Conservation (phyloP, 1,284 basidiomycete species). For the Fomes fomentarius region DNA sequence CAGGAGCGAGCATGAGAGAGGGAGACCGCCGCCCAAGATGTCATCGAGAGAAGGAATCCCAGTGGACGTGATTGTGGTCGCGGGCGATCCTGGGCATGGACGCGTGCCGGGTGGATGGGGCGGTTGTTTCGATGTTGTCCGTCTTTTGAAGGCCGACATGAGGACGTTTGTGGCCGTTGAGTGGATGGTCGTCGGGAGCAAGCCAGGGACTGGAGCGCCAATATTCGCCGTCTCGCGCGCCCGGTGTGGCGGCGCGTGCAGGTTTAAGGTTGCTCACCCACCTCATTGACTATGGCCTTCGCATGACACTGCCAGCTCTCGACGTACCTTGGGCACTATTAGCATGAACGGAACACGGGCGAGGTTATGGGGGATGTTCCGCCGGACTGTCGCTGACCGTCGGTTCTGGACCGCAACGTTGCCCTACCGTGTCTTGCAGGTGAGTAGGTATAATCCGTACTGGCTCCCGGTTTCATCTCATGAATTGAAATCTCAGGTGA, state of each 20-base stretch:
- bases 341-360: not conserved
- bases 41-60: slow-evolving; percentile 97
- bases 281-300: no score
- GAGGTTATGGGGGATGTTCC: not conserved
- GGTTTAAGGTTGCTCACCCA: no score
- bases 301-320: not conserved
- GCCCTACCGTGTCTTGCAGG: not conserved
- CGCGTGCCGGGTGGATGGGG: slow-evolving; percentile 61
- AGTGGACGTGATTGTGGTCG: slow-evolving; percentile 76
- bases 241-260: no score
- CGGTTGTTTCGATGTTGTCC: slow-evolving; percentile 46
- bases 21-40: slow-evolving; percentile 91
- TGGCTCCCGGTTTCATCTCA: not conserved
- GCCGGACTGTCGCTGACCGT: not conserved
- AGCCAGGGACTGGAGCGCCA: not conserved
- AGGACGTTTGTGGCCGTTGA: not conserved
- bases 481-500: slow-evolving; percentile 27
- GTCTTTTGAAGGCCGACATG: slow-evolving; percentile 90
- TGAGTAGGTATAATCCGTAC: not conserved
- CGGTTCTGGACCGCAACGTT: not conserved
- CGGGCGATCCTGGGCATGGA: slow-evolving; percentile 61
- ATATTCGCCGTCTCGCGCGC: not conserved
- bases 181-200: not conserved
- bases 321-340: not conserved
- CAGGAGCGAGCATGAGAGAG: slow-evolving; percentile 76